Base-by-base conservation (phyloP, 2,329 filamentous ascomycete species). In the Fonsecaea multimorphosa region DNA sequence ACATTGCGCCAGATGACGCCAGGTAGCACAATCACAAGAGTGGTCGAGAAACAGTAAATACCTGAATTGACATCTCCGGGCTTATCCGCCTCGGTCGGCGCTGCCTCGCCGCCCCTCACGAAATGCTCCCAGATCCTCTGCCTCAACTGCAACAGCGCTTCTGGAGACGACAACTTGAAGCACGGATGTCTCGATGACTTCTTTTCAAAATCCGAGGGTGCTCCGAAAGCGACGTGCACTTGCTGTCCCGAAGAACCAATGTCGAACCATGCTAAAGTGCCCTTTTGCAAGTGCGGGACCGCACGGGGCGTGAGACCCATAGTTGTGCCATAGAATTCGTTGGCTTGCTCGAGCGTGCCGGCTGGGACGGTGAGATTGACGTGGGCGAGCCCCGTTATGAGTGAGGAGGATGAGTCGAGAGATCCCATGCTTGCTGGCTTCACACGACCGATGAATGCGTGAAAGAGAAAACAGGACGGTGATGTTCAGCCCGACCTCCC, bases 351-450 rank as follows among this genome's bases (percentile, higher is more conserved):
- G 34, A 88, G 78, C 0, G 84, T 86, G 63, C 80, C 83, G 0
- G 73, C 72, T 0, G 85, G 85, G 9, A 88, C 83, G n/a, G 83
- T 80, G 54, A 88, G 77, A 72, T 88, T 88, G 66, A 88, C 78
- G 75, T 87, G 85, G 2, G 83, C 82, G 58, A 87, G 77, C 38
- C 83, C 82, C 40, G 80, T 78, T 71, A 87, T 86, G 80, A 85
- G 46, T 12, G 36, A 44, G 16, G 40, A 19, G 16, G 40, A 19
- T 14, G 58, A 32, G 44, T 51, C 40, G 58, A 60, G 58, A 8
- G 58, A 60, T 29, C 58, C 58, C 58, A 60, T 60, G 4, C 29
- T 60, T 69, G 32, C 16, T 54, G 11, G 54, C 27, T 46, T 49
- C 16, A 29, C 55, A 8, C 1, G 38, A 16, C 2, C n/a, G 44